A percentile compares a stretch with the other conserved stretches of the same genome.
These are phyloP conservation scores for Oidiodendron maius DNA, from an alignment of 495 filamentous ascomycete genomes.

Conservation along the genomic window DNA sequence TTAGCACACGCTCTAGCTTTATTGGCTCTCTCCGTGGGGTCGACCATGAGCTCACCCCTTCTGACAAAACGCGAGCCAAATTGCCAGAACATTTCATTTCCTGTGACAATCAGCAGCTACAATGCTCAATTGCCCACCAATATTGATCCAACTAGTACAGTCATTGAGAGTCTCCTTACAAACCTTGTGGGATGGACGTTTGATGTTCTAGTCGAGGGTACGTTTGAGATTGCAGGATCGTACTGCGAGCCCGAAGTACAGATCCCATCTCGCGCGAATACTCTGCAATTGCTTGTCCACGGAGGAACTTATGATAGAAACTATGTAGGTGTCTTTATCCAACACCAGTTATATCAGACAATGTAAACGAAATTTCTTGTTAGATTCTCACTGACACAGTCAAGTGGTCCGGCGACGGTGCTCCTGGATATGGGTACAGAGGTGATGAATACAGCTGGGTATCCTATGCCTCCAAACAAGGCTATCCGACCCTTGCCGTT, in stretches of 20 bases:
- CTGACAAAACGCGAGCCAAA: neutral
- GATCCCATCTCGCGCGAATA: neutral
- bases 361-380: neutral
- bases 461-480: conserved; percentile 11
- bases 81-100: neutral
- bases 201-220: conserved; percentile 29
- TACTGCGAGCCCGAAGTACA: conserved; percentile 37
- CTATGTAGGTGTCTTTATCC: conserved; percentile 7
- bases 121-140: neutral
- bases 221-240: conserved; percentile 39
- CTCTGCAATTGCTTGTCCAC: conserved; percentile 21
- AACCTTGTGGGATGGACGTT: neutral
- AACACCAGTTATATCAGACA: neutral
- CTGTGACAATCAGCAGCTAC: neutral
- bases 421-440: neutral
- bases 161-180: neutral
- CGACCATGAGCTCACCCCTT: no score
- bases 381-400: neutral
- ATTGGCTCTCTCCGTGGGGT: no score
- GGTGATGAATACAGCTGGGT: conserved; percentile 15
- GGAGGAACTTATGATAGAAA: conserved; percentile 16
- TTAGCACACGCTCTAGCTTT: no score
- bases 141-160: neutral
- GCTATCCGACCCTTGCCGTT: conserved; percentile 23
- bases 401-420: conserved; percentile 3